Conservation (phyloP, 495 filamentous ascomycete species). For the Aspergillus sparsus region DNA sequence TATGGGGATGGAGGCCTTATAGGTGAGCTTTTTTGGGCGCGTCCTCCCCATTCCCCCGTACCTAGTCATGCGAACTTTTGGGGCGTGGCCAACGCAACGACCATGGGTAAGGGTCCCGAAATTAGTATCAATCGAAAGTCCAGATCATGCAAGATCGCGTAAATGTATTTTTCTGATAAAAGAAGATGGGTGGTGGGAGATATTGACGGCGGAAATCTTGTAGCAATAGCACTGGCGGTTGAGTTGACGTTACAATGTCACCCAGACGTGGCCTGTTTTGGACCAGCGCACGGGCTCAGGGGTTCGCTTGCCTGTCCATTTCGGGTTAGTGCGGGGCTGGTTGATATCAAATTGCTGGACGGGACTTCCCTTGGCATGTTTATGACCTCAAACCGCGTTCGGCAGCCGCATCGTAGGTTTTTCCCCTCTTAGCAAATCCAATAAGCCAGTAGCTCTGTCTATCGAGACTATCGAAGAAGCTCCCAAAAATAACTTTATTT, state of each 20-base stretch:
- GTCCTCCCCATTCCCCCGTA: constrained; percentile 55
- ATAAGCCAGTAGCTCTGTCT: not conserved
- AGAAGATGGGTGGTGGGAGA: constrained; percentile 48
- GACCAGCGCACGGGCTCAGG: constrained; percentile 51
- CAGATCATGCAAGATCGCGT: constrained; percentile 56
- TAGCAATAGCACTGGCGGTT: constrained; percentile 48
- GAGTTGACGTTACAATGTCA: constrained; percentile 66
- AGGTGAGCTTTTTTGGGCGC: constrained; percentile 87
- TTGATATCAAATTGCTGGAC: constrained; percentile 47
- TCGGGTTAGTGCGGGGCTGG: constrained; percentile 51
- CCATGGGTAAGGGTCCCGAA: constrained; percentile 47
- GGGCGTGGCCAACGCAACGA: constrained; percentile 48
- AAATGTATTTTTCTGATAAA: constrained; percentile 58
- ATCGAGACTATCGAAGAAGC: too few species aligned
- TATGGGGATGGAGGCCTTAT: constrained; percentile 81
- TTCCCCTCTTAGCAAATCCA: not conserved
- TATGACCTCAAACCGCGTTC: constrained; percentile 14
- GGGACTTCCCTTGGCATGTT: constrained; percentile 18
- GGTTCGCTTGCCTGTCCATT: constrained; percentile 48
- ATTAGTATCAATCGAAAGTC: constrained; percentile 46
- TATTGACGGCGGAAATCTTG: constrained; percentile 59
- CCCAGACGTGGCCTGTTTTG: constrained; percentile 48
- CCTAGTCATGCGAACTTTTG: constrained; percentile 70
- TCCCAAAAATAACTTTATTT: not conserved
- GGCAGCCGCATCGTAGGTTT: constrained; percentile 11